Evolutionary conservation across 108 stramenopile genomes (phyloP).

Genomic region (Nannochloropsis salina): DNA sequence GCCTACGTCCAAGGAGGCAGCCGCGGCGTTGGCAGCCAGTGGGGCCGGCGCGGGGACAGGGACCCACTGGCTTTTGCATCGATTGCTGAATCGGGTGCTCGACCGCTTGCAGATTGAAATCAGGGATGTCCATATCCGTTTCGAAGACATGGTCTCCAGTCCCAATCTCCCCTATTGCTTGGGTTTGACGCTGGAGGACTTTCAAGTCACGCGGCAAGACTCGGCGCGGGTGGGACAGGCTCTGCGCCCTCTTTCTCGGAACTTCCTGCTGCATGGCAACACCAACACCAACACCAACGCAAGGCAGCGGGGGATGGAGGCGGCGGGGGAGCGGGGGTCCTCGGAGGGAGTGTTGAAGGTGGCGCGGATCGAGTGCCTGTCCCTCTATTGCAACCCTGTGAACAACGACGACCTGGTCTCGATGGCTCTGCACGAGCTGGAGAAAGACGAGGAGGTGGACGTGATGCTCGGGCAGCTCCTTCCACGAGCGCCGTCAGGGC

Average conservation of each 20-base stretch:
- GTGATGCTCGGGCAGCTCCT: not conserved
- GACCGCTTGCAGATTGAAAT: conserved; percentile 63
- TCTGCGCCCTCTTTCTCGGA: not conserved
- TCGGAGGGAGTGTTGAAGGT: not conserved
- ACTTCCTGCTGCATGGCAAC: not conserved
- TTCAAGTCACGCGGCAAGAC: conserved; percentile 51
- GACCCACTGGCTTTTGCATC: conserved; percentile 46
- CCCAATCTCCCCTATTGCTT: conserved; percentile 55
- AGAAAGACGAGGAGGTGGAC: not conserved
- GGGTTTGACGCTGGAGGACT: conserved; percentile 63
- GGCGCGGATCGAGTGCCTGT: not conserved
- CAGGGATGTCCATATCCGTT: conserved; percentile 61
- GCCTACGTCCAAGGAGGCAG: not conserved
- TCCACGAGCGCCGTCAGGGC: not conserved
- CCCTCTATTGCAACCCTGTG: not conserved
- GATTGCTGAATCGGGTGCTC: conserved; percentile 56
- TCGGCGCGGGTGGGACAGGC: not conserved
- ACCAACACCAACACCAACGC: not conserved
- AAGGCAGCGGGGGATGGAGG: not conserved
- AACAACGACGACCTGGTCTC: conserved; percentile 1
- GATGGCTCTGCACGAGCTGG: conserved; percentile 19
- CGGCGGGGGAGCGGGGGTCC: not conserved
- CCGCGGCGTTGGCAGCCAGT: not conserved
- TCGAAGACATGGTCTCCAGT: conserved; percentile 61
- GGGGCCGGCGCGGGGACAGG: not conserved